These are phyloP conservation scores for Hypoxylon sp. DNA, from an alignment of 2,329 filamentous ascomycete genomes.

Conservation along the genomic window DNA sequence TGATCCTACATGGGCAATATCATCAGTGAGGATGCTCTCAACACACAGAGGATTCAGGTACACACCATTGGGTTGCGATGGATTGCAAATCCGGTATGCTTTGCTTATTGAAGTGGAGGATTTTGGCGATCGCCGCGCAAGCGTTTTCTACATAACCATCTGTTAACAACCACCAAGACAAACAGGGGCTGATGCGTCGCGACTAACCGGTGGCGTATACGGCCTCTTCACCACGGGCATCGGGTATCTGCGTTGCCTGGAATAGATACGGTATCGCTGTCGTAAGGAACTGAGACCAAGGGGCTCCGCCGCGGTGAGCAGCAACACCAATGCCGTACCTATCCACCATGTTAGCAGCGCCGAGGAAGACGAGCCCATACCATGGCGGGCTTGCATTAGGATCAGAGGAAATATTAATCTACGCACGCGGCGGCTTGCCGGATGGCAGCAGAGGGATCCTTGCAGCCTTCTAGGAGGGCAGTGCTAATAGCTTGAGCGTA, in stretches of 20 bases:
- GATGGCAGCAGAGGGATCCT: slow-evolving; percentile 86
- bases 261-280: slow-evolving; percentile 83
- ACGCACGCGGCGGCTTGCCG: slow-evolving; percentile 86
- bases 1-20: slow-evolving; percentile 60
- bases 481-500: slow-evolving; percentile 88
- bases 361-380: not conserved
- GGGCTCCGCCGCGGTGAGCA: slow-evolving; percentile 85
- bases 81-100: slow-evolving; percentile 80
- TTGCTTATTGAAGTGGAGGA: slow-evolving; percentile 85
- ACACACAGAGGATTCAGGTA: not conserved
- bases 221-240: slow-evolving; percentile 89
- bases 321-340: slow-evolving; percentile 88
- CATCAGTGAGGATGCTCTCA: slow-evolving; percentile 10
- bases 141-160: slow-evolving; percentile 78
- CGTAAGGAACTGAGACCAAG: slow-evolving; percentile 88
- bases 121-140: slow-evolving; percentile 95
- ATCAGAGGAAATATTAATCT: not conserved
- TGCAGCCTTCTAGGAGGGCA: slow-evolving; percentile 85
- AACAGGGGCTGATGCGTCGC: not conserved
- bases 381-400: not conserved
- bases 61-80: slow-evolving; percentile 75
- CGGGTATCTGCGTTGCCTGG: slow-evolving; percentile 79
- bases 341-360: slow-evolving; percentile 16
- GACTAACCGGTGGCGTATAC: slow-evolving; percentile 78
- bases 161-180: slow-evolving; percentile 20